A percentile compares a stretch with the other conserved stretches of the same genome.
Evolutionary conservation across 2,329 filamentous ascomycete genomes (phyloP).

Genomic region (Plenodomus lindquistii): DNA sequence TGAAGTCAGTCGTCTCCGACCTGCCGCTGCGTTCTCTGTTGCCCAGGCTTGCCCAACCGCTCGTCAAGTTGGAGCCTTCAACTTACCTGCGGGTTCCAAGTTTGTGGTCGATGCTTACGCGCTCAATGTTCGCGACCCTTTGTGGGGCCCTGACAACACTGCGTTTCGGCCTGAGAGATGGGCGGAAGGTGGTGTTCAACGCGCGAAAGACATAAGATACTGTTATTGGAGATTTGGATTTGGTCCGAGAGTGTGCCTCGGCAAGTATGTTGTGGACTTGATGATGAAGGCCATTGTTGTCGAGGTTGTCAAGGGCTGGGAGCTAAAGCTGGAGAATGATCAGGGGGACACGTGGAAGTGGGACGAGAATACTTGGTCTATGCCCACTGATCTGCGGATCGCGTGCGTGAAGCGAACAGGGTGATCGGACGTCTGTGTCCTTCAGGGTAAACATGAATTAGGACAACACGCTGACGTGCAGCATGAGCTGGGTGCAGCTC

Average conservation of each 20-base stretch:
- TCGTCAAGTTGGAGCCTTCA: constrained; percentile 18
- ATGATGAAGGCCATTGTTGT: constrained; percentile 5
- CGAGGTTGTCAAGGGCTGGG: background rate
- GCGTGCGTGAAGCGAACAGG: constrained; percentile 4
- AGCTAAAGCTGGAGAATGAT: background rate
- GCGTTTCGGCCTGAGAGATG: constrained; percentile 39
- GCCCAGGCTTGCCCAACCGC: constrained; percentile 46
- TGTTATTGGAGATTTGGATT: constrained; percentile 52
- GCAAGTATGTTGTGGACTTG: constrained; percentile 46
- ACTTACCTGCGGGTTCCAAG: background rate
- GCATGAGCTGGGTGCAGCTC: no score
- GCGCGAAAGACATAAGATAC: constrained; percentile 32
- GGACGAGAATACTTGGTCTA: constrained; percentile 6
- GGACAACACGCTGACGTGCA: no score
- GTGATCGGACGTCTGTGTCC: background rate
- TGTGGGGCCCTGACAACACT: constrained; percentile 46
- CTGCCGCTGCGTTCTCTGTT: constrained; percentile 48
- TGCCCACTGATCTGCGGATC: constrained; percentile 6
- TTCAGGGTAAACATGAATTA: background rate
- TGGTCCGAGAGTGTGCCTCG: constrained; percentile 50
- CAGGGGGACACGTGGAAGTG: background rate
- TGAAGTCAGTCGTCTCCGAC: constrained; percentile 47
- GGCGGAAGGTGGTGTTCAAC: constrained; percentile 4
- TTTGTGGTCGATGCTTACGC: constrained; percentile 49
- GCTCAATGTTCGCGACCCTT: constrained; percentile 46